A percentile compares a stretch with the other conserved stretches of the same genome.
Evolutionary conservation across 2,329 filamentous ascomycete genomes (phyloP).

Genomic region (Blumeriella jaapii): DNA sequence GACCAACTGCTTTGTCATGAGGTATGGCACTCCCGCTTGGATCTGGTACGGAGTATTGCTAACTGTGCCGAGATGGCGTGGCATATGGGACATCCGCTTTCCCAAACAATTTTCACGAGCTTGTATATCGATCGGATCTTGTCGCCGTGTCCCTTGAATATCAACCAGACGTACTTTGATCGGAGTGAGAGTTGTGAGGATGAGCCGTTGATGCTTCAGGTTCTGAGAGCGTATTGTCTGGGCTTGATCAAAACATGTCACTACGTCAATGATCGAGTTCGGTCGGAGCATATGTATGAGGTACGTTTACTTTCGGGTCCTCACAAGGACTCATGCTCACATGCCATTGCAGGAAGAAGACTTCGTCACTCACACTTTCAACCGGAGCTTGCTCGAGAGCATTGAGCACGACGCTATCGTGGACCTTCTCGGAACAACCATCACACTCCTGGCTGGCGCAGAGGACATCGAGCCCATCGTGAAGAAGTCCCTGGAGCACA

Average conservation of each 20-base stretch:
- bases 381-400: conserved; percentile 60
- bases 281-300: conserved; percentile 83
- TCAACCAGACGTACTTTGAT: conserved; percentile 33
- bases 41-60: conserved; percentile 3
- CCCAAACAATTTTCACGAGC: conserved; percentile 88
- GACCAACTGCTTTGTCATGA: conserved; percentile 86
- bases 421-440: conserved; percentile 27
- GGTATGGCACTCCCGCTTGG: conserved; percentile 33
- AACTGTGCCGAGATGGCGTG: conserved; percentile 67
- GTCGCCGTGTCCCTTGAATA: conserved; percentile 50
- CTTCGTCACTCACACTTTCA: conserved; percentile 86
- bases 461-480: conserved; percentile 25
- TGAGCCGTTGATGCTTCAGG: conserved; percentile 41
- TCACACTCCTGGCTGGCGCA: conserved; percentile 14
- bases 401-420: conserved; percentile 37
- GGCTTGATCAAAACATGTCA: conserved; percentile 74
- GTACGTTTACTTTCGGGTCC: conserved; percentile 32
- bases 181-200: conserved; percentile 17
- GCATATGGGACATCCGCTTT: conserved; percentile 91
- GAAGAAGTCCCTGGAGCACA: conserved; percentile 45
- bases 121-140: conserved; percentile 79
- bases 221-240: conserved; percentile 78
- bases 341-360: conserved; percentile 67
- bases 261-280: conserved; percentile 65
- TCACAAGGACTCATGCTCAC: conserved; percentile 1